phyloP scores from a whole-genome alignment of 1,284 basidiomycete genomes.

The Flammula alnicola region DNA sequence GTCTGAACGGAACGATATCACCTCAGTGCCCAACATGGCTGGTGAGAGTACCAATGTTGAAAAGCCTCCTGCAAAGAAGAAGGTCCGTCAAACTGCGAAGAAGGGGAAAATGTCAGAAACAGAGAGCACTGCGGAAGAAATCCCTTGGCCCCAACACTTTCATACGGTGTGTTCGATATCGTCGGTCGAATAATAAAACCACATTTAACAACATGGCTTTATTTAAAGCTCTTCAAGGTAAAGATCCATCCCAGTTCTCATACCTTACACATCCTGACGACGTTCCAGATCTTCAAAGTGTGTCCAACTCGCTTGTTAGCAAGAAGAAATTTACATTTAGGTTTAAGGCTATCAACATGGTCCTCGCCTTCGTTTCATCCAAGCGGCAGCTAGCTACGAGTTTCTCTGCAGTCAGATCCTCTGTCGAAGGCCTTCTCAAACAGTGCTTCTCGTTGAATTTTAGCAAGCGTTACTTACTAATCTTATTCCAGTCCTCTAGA shows the following conservation, averaged over 20 bases:
- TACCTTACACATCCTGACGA: slow-evolving; percentile 13
- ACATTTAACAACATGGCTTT: background rate
- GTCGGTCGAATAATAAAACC: background rate
- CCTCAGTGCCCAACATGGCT: background rate
- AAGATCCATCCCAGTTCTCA: background rate
- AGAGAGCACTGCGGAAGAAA: slow-evolving; percentile 5
- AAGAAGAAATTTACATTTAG: too few relatives aligned
- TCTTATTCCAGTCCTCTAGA: slow-evolving; percentile 70
- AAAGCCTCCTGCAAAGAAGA: background rate
- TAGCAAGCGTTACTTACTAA: slow-evolving; percentile 12
- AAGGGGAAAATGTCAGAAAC: slow-evolving; percentile 7
- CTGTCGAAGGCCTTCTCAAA: slow-evolving; percentile 80
- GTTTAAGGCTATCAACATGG: slow-evolving; percentile 84
- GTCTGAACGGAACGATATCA: background rate
- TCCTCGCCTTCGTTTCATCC: slow-evolving; percentile 86
- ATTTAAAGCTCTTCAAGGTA: slow-evolving; percentile 45
- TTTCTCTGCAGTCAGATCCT: slow-evolving; percentile 75
- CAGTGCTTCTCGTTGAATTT: slow-evolving; percentile 44
- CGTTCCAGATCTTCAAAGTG: slow-evolving; percentile 33
- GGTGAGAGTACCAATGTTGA: background rate
- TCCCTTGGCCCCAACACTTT: slow-evolving; percentile 64
- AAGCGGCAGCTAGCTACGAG: slow-evolving; percentile 84
- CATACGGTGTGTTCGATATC: slow-evolving; percentile 44
- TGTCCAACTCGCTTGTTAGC: background rate
- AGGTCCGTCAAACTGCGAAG: slow-evolving; percentile 6